These are phyloP conservation scores for Thymus quinquecostatus DNA, from an alignment of 257 asterid genomes.

Conservation along the genomic window DNA sequence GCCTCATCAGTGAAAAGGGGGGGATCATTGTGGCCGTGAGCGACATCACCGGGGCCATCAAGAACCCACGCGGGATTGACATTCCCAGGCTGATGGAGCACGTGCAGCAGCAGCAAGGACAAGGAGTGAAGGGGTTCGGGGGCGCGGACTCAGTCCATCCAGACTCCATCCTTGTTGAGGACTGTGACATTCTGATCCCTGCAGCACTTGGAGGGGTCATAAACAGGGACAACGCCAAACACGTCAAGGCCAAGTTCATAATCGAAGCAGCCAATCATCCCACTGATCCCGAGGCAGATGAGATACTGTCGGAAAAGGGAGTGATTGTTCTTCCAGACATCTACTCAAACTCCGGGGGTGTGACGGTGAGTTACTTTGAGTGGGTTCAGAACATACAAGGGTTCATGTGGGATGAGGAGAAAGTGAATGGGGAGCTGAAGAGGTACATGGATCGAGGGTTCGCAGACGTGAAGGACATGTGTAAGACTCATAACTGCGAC, in stretches of 20 bases:
- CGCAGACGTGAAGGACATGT: conserved; percentile 75
- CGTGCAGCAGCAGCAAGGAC: conserved; percentile 33
- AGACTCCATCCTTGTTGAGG: conserved; percentile 58
- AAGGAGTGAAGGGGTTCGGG: conserved; percentile 73
- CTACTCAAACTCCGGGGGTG: conserved; percentile 85
- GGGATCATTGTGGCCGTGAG: conserved; percentile 79
- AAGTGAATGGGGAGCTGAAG: conserved; percentile 80
- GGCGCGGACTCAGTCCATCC: conserved; percentile 65
- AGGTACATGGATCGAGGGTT: conserved; percentile 79
- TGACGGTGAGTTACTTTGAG: conserved; percentile 83
- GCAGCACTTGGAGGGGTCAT: conserved; percentile 96
- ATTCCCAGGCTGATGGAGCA: conserved; percentile 58
- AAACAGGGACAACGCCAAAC: conserved; percentile 78
- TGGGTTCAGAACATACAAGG: conserved; percentile 98
- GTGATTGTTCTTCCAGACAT: conserved; percentile 83
- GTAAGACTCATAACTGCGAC: conserved; percentile 73
- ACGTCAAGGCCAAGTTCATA: conserved; percentile 79
- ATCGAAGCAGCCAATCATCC: conserved; percentile 92
- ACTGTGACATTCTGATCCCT: conserved; percentile 86
- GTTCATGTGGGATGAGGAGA: conserved; percentile 95
- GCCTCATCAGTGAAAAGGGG: conserved; percentile 69
- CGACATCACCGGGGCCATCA: conserved; percentile 80
- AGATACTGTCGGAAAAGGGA: conserved; percentile 80
- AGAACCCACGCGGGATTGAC: conserved; percentile 58
- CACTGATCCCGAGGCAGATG: conserved; percentile 91